phyloP scores from a whole-genome alignment of 1,284 basidiomycete species.

The Pseudozyma hubeiensis region DNA sequence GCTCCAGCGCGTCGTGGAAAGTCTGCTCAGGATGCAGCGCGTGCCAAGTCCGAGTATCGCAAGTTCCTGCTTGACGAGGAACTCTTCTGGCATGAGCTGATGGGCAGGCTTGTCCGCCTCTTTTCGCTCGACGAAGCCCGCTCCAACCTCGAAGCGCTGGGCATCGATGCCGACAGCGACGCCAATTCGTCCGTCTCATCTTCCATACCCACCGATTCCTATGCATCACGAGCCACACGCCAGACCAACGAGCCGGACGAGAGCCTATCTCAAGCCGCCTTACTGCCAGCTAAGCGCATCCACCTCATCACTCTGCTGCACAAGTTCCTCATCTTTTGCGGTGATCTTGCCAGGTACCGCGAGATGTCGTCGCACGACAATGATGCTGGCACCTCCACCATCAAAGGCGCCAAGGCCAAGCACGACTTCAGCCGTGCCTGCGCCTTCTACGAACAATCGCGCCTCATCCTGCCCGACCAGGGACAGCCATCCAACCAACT shows the following conservation, averaged over 20 bases:
- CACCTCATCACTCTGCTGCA: constrained; percentile 74
- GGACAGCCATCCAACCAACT: constrained; percentile 91
- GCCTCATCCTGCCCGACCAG: constrained; percentile 59
- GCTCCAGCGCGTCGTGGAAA: constrained; percentile 33
- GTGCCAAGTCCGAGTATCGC: constrained; percentile 49
- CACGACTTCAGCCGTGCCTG: constrained; percentile 58
- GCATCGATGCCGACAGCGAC: constrained; percentile 53
- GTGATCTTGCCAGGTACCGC: constrained; percentile 91
- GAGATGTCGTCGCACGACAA: constrained; percentile 77
- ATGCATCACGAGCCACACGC: constrained; percentile 31
- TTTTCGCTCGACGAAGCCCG: constrained; percentile 59
- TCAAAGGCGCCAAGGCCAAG: constrained; percentile 18
- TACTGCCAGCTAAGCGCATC: constrained; percentile 49
- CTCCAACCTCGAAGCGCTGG: constrained; percentile 44
- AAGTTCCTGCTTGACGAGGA: constrained; percentile 60
- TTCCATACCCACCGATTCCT: constrained; percentile 35
- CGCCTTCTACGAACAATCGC: constrained; percentile 62
- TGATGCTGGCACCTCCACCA: constrained; percentile 15
- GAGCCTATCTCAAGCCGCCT: constrained; percentile 40
- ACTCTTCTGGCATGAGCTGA: constrained; percentile 60
- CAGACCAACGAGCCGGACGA: constrained; percentile 46
- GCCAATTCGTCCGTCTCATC: constrained; percentile 35
- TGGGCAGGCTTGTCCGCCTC: constrained; percentile 53
- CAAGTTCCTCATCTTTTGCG: constrained; percentile 89
- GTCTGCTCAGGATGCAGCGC: constrained; percentile 37